Evolutionary conservation across 2,329 filamentous ascomycete genomes (phyloP).

Genomic region (Xylaria sp.): DNA sequence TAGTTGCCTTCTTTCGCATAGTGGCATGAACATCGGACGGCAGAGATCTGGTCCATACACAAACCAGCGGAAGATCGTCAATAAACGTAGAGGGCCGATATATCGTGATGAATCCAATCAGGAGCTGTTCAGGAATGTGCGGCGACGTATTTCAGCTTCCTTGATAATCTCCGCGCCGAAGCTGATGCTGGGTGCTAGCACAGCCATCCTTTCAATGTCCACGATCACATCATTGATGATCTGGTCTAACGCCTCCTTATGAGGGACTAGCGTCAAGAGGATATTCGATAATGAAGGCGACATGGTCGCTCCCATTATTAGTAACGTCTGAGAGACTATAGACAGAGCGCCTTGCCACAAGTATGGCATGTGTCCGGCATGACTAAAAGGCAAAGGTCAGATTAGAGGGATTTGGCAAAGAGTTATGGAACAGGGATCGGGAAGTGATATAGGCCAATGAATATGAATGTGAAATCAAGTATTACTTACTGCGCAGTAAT

Average conservation of each 20-base stretch:
- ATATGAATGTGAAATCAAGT: neutral
- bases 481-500: constrained; percentile 65
- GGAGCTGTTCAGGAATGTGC: constrained; percentile 54
- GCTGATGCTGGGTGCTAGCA: constrained; percentile 69
- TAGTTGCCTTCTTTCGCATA: neutral
- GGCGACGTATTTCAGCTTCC: constrained; percentile 68
- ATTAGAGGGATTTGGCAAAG: constrained; percentile 24
- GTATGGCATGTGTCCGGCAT: constrained; percentile 79
- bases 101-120: constrained; percentile 14
- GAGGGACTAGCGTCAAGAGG: constrained; percentile 51
- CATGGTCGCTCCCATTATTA: constrained; percentile 82
- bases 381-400: constrained; percentile 47
- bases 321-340: constrained; percentile 73
- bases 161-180: constrained; percentile 75
- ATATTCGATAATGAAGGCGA: constrained; percentile 65
- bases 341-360: constrained; percentile 80
- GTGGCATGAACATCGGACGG: constrained; percentile 11
- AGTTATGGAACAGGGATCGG: neutral
- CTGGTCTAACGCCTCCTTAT: constrained; percentile 59
- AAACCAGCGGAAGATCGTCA: constrained; percentile 10
- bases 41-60: constrained; percentile 6
- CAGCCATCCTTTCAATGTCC: constrained; percentile 69
- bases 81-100: constrained; percentile 10
- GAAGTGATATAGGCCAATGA: constrained; percentile 11
- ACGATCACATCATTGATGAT: constrained; percentile 73